Evolutionary conservation across 768 basidiomycete species (phyloP), one percentile per base, ranked within the genome.

Genomic region (Lactarius hatsudake): DNA sequence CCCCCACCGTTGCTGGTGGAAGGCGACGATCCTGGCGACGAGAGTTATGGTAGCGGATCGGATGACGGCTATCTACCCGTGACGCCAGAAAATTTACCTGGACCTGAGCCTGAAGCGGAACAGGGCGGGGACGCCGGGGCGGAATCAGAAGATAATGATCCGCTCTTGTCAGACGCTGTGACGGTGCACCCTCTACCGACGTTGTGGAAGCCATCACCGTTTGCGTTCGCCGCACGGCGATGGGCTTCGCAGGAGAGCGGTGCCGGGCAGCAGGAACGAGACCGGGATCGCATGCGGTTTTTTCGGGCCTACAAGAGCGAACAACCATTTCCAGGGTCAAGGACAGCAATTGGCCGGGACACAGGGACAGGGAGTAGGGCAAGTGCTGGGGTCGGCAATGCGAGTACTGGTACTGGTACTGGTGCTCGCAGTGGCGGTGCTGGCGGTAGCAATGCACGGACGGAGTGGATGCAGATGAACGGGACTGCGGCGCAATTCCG

Each of bases 11-110:
- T 59, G 18, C 28, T 67, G 12, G 40, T 13, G 2, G 67, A 61
- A 13, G 43, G 43, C 15, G 66, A 59, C 18, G 51, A 64, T 26
- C 8, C 59, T 6, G 62, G 56, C 4, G 57, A 63, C 18, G 56
- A 58, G 17, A 55, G 61, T 62, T 45, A 67, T 64, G 36, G 69
- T 66, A 60, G 62, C n/a, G 63, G 55, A 12, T 63, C 72, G 20
- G 71, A 72, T 23, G 74, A 74, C 20, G 67, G 68, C 28, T 69
- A 72, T 60, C 51, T 66, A 59, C 73, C 74, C 30, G 68, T 68
- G 18, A 73, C 74, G 7, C 69, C 69, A 13, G 69, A 70, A 32
- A 69, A 68, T 36, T 36, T 68, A 15, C 58, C 66, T 17, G 66
- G 20, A 40, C 61, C 15, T 2, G 66, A 59, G 2, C 55, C 66